Evolutionary conservation across 768 basidiomycete species (phyloP).

Genomic region (Crassisporium funariophilum): DNA sequence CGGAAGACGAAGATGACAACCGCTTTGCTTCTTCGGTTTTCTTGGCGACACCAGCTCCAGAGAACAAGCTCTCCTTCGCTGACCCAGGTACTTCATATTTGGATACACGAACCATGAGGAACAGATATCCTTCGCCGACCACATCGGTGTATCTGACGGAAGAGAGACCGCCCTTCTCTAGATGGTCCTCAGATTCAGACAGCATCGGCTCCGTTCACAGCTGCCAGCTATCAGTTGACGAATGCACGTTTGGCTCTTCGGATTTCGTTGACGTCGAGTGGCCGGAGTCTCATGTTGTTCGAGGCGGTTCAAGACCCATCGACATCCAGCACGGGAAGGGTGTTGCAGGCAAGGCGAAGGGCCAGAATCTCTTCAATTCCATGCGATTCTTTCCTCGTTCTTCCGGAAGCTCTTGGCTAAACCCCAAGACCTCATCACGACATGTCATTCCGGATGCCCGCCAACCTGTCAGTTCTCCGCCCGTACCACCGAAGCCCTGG

Average conservation of each 20-base stretch:
- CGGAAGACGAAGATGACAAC: conserved; percentile 21
- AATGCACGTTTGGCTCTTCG: conserved; percentile 18
- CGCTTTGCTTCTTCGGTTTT: conserved; percentile 26
- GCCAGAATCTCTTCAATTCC: conserved; percentile 23
- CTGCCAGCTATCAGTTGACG: conserved; percentile 8
- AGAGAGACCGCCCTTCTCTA: conserved; percentile 13
- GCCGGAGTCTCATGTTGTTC: conserved; percentile 5
- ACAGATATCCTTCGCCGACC: conserved; percentile 27
- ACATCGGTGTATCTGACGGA: conserved; percentile 26
- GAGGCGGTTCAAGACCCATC: conserved; percentile 13
- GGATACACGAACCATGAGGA: conserved; percentile 21
- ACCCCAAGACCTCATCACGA: conserved; percentile 15
- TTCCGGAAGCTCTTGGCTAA: conserved; percentile 27
- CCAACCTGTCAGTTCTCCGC: conserved; percentile 8
- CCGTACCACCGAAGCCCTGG: conserved; percentile 7
- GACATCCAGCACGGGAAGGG: conserved; percentile 15
- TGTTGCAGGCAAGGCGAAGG: conserved; percentile 11
- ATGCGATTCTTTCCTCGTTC: conserved; percentile 28
- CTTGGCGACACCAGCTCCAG: conserved; percentile 22
- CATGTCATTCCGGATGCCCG: conserved; percentile 2
- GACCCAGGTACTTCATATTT: conserved; percentile 14
- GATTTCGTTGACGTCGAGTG: conserved; percentile 13
- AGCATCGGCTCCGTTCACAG: background rate
- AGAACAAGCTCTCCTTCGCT: conserved; percentile 20
- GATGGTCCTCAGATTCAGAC: conserved; percentile 12